These are phyloP conservation scores for Hamamelis virginiana DNA, from an alignment of 164 flowering plant species.

Conservation along the genomic window DNA sequence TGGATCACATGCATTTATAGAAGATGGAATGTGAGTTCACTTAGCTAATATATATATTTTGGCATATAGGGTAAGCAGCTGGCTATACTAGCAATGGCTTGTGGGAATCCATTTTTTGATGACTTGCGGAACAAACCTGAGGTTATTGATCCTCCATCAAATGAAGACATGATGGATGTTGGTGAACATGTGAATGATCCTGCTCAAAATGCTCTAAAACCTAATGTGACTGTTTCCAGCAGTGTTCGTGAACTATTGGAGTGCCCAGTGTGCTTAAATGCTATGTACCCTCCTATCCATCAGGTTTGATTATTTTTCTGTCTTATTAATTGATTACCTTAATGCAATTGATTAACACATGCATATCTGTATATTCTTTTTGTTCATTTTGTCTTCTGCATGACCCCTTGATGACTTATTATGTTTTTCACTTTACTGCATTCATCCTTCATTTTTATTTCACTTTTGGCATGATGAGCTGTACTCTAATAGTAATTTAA, in stretches of 20 bases:
- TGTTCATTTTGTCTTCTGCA: background rate
- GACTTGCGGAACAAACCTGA: slow-evolving; percentile 16
- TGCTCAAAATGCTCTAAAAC: slow-evolving; percentile 13
- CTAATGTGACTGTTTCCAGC: slow-evolving; percentile 11
- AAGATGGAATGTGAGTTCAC: background rate
- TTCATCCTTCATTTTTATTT: no score
- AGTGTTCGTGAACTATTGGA: slow-evolving; percentile 18
- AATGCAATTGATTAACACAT: background rate
- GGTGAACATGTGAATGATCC: slow-evolving; percentile 16
- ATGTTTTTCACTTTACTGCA: no score
- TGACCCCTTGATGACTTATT: no score
- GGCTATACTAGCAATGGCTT: slow-evolving; percentile 6
- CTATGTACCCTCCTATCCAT: slow-evolving; percentile 18
- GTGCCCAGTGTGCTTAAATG: slow-evolving; percentile 21
- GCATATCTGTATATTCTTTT: background rate
- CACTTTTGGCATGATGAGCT: no score
- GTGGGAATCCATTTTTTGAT: slow-evolving; percentile 12
- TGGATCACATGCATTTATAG: background rate
- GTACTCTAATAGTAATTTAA: no score
- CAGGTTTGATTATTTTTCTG: slow-evolving; percentile 25
- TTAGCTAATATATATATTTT: background rate
- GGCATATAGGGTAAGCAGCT: background rate
- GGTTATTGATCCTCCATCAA: slow-evolving; percentile 20
- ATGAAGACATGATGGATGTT: slow-evolving; percentile 16
- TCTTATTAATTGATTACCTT: background rate